A percentile compares a stretch with the other conserved stretches of the same genome.
phyloP scores from a whole-genome alignment of 345 rosid species.

The Sapria himalayana region DNA sequence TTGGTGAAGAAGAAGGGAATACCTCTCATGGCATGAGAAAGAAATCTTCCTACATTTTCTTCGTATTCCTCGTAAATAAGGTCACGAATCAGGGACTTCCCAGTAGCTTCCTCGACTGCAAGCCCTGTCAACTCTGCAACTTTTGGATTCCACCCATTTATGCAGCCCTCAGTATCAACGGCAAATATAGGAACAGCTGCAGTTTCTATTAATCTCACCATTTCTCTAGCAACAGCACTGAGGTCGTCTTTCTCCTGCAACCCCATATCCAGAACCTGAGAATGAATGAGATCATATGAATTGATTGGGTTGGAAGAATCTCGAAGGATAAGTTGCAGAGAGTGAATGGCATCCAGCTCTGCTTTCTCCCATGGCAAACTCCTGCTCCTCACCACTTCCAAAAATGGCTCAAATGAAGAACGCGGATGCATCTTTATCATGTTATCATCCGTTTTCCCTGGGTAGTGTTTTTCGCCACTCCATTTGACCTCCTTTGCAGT shows the following conservation, averaged over 20 bases:
- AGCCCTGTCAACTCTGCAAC: slow-evolving; percentile 79
- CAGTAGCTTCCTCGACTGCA: slow-evolving; percentile 86
- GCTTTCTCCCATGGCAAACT: slow-evolving; percentile 91
- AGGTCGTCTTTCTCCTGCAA: slow-evolving; percentile 77
- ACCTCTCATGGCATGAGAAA: slow-evolving; percentile 65
- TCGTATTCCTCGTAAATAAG: slow-evolving; percentile 57
- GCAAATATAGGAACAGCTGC: slow-evolving; percentile 98
- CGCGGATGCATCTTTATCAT: slow-evolving; percentile 97
- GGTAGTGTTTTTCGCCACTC: slow-evolving; percentile 99
- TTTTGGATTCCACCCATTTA: slow-evolving; percentile 96
- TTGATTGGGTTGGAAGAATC: slow-evolving; percentile 66
- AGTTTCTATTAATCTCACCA: slow-evolving; percentile 94
- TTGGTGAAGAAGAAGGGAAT: no score
- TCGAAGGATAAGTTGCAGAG: slow-evolving; percentile 86
- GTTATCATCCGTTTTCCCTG: slow-evolving; percentile 87
- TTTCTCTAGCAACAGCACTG: slow-evolving; percentile 93
- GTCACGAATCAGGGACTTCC: slow-evolving; percentile 69
- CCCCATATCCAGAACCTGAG: slow-evolving; percentile 32
- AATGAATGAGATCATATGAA: slow-evolving; percentile 37
- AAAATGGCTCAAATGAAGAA: slow-evolving; percentile 87
- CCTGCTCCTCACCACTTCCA: slow-evolving; percentile 92
- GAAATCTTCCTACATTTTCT: slow-evolving; percentile 56
- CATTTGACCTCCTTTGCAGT: slow-evolving; percentile 92
- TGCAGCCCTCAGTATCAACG: slow-evolving; percentile 53
- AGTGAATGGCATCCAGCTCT: slow-evolving; percentile 98